Evolutionary conservation across 2,329 filamentous ascomycete species (phyloP), one percentile per base, ranked within the genome.

Genomic region (Torrubiella hemipterigena): DNA sequence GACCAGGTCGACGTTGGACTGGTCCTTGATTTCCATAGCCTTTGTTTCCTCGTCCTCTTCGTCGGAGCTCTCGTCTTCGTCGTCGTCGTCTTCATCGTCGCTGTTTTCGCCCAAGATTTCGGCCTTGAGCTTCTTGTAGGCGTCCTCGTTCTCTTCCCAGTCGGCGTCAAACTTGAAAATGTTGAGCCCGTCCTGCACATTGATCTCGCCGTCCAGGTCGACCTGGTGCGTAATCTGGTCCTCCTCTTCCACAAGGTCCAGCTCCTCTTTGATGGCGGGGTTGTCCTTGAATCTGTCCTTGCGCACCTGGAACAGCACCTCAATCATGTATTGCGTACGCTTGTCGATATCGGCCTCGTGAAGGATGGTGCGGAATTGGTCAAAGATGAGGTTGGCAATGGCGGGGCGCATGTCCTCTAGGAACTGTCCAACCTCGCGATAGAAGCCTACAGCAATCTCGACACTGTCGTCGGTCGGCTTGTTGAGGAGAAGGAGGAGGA

Each of bases 291-390:
- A 98, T 47, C 81, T 81, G 58, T 96, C 89, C 58, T 95, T 94
- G 40, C 91, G 75, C 34, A 95, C 81, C 59, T 98, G 87, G 54
- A 98, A 98, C 26, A 98, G 61, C 6, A 96, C 91, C 55, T 98
- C 91, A 35, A 98, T 89, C 83, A 94, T 94, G 58, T 96, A 98
- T 59, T 98, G 91, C n/a, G 89, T 87, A 41, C 91, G 73, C 66
- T 94, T 95, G 51, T 96, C 89, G 52, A 98, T 94, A 49, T 91
- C 87, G 27, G 86, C 86, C 55, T 98, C 91, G 60, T 98, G 89
- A 7, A 98, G 64, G 40, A 96, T 95, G 45, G 81, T 89, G 45
- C 91, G 69, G 63, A 98, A 93, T 54, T 94, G 87, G 49, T 98
- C 91, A 50, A 93, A 98, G 7, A 98, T 85, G 16, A 81, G 82